Evolutionary conservation across 108 stramenopile species (phyloP).

Genomic region (Schizochytrium sp.): DNA sequence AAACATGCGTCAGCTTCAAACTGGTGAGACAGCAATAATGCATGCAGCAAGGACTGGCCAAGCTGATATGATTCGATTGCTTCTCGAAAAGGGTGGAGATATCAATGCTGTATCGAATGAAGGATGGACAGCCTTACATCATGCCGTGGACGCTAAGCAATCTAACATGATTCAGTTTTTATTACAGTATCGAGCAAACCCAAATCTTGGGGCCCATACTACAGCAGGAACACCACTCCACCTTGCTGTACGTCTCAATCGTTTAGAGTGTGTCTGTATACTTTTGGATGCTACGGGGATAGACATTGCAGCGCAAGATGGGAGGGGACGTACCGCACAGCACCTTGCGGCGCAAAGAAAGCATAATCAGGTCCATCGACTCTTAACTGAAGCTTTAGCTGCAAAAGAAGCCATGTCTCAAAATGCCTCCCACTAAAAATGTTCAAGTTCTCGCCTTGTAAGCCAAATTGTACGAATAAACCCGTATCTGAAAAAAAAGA

Average conservation of each 20-base stretch:
- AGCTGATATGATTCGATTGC: not conserved
- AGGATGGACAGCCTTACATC: slow-evolving; percentile 56
- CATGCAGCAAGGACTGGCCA: slow-evolving; percentile 36
- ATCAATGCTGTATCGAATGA: slow-evolving; percentile 22
- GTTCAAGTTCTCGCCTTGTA: not conserved
- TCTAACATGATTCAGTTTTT: not conserved
- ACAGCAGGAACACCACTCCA: slow-evolving; percentile 19
- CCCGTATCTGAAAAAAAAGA: no score
- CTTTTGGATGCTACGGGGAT: not conserved
- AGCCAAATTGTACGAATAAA: not conserved
- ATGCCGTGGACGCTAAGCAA: slow-evolving; percentile 54
- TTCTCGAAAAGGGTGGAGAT: slow-evolving; percentile 55
- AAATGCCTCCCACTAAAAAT: not conserved
- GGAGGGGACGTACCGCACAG: not conserved
- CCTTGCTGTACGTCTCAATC: slow-evolving; percentile 16
- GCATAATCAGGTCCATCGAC: slow-evolving; percentile 35
- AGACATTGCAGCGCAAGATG: not conserved
- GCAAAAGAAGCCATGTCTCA: not conserved
- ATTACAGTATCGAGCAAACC: slow-evolving; percentile 31
- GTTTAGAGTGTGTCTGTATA: slow-evolving; percentile 34
- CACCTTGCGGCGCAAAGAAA: not conserved
- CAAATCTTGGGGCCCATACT: not conserved
- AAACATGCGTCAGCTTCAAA: slow-evolving; percentile 15
- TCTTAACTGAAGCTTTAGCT: not conserved
- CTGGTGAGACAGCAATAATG: slow-evolving; percentile 53